phyloP scores from a whole-genome alignment of 208 protist genomes.

The Acanthamoeba royreba region DNA sequence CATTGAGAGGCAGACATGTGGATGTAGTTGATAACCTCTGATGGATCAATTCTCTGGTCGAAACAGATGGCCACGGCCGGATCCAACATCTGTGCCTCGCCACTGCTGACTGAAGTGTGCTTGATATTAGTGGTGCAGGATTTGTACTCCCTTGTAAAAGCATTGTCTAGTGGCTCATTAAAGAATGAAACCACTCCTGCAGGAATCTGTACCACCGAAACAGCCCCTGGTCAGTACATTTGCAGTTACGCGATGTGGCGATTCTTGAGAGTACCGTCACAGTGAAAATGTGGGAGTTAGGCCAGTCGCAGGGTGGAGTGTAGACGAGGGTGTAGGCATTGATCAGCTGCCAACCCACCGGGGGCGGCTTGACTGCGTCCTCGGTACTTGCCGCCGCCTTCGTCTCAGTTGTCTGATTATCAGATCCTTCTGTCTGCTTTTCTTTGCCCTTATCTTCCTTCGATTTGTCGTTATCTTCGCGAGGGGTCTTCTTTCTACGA shows the following conservation, averaged over 20 bases:
- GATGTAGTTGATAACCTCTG: not conserved
- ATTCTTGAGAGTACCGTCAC: not conserved
- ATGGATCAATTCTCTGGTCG: not conserved
- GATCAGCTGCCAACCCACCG: not conserved
- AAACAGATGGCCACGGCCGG: constrained; percentile 28
- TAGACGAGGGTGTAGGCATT: not conserved
- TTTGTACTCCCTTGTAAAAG: not conserved
- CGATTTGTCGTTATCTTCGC: not conserved
- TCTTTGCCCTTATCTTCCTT: not conserved
- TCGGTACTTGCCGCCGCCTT: not conserved
- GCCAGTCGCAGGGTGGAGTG: not conserved
- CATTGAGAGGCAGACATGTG: not conserved
- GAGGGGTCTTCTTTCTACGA: not conserved
- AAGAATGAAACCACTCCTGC: not conserved
- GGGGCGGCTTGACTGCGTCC: not conserved
- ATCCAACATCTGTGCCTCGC: not conserved
- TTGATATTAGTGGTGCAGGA: not conserved
- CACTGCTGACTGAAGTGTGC: not conserved
- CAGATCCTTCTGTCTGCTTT: too few relatives aligned
- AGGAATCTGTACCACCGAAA: not conserved
- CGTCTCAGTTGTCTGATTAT: not conserved
- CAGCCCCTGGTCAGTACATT: not conserved
- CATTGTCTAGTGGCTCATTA: constrained; percentile 20
- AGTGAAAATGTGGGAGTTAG: not conserved
- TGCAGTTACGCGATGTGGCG: not conserved